These are phyloP conservation scores for Apiospora aurea DNA, from an alignment of 2,329 filamentous ascomycete species.

Conservation along the genomic window DNA sequence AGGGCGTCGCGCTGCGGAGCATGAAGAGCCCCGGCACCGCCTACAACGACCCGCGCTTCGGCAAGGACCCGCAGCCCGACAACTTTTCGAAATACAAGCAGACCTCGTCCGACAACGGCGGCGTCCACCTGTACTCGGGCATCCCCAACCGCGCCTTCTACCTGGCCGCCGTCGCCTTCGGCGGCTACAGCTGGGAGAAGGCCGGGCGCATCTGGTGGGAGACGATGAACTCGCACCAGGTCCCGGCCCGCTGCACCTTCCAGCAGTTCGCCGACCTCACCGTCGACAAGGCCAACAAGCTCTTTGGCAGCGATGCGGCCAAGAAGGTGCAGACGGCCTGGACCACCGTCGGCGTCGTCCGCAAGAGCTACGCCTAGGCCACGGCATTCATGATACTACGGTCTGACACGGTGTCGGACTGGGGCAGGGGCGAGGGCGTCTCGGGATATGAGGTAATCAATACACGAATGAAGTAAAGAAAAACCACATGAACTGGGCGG, in stretches of 20 bases:
- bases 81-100: constrained; percentile 53
- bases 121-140: constrained; percentile 63
- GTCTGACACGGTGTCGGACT: too few species aligned
- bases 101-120: constrained; percentile 56
- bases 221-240: constrained; percentile 51
- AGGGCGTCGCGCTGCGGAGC: constrained; percentile 58
- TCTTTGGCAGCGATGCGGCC: constrained; percentile 51
- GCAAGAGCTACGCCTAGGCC: constrained; percentile 35
- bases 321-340: constrained; percentile 54
- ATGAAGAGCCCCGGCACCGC: constrained; percentile 63
- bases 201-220: constrained; percentile 62
- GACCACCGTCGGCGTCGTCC: constrained; percentile 54
- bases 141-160: constrained; percentile 67
- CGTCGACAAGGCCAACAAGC: constrained; percentile 51
- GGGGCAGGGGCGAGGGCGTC: too few species aligned
- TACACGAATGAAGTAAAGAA: too few species aligned
- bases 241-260: constrained; percentile 52
- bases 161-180: constrained; percentile 53
- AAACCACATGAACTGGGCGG: too few species aligned
- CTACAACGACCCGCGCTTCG: constrained; percentile 59
- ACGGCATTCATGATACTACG: too few species aligned
- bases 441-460: too few species aligned
- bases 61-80: constrained; percentile 60
- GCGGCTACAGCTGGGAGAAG: constrained; percentile 62
- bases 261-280: constrained; percentile 58